Evolutionary conservation across 2,329 filamentous ascomycete species (phyloP).

Genomic region (Botryotinia globosa): DNA sequence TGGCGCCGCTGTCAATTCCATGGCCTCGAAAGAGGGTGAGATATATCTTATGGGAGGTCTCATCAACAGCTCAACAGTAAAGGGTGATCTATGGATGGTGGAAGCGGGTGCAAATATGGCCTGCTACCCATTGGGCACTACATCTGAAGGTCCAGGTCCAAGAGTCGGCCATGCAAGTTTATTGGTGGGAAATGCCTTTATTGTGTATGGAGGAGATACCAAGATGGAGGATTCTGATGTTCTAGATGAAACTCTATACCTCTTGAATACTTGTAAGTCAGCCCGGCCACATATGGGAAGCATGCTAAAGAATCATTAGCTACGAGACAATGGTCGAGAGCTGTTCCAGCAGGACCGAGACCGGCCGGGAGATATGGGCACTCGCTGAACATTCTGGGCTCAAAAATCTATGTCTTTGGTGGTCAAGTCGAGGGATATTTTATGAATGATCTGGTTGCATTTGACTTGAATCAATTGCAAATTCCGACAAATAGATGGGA

Average conservation of each 20-base stretch:
- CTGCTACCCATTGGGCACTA: constrained; percentile 88
- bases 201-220: constrained; percentile 97
- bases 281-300: not conserved
- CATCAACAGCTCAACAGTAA: constrained; percentile 91
- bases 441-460: constrained; percentile 94
- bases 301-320: constrained; percentile 52
- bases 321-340: constrained; percentile 96
- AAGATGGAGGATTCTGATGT: constrained; percentile 92
- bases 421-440: constrained; percentile 97
- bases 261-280: constrained; percentile 91
- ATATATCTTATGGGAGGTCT: constrained; percentile 97
- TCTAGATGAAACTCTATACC: constrained; percentile 91
- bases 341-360: constrained; percentile 79
- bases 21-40: constrained; percentile 92
- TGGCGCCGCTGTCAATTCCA: constrained; percentile 90
- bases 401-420: constrained; percentile 96
- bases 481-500: constrained; percentile 93
- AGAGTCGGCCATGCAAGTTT: constrained; percentile 92
- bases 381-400: constrained; percentile 92
- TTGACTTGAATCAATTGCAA: constrained; percentile 93
- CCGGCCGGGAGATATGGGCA: constrained; percentile 93
- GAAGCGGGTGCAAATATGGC: constrained; percentile 84
- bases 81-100: constrained; percentile 97
- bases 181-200: constrained; percentile 96
- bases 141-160: constrained; percentile 89